A percentile compares a stretch with the other conserved stretches of the same genome.
Conservation (phyloP, 164 flowering plant genomes). For the Sedum album region DNA sequence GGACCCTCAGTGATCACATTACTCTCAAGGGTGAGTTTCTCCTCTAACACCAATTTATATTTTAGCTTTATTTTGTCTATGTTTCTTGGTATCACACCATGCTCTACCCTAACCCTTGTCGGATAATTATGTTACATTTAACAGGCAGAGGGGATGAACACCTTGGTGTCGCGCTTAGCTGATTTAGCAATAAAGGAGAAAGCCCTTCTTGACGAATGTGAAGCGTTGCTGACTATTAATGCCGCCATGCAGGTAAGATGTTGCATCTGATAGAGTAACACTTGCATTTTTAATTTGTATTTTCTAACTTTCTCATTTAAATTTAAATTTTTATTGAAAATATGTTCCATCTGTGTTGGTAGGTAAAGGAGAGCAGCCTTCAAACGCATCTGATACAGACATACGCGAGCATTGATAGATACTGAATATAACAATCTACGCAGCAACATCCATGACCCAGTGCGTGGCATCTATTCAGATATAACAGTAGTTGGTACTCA, state of each 20-base stretch:
- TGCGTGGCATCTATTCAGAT: background rate
- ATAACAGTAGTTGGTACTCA: background rate
- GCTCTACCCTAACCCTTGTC: background rate
- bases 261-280: background rate
- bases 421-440: conserved; percentile 13
- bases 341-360: conserved; percentile 11
- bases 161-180: background rate
- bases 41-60: background rate
- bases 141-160: background rate
- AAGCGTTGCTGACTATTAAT: background rate
- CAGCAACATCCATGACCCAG: conserved; percentile 19
- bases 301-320: background rate
- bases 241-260: background rate
- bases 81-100: background rate
- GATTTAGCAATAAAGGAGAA: background rate
- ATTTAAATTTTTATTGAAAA: background rate
- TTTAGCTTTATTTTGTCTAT: background rate
- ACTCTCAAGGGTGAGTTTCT: conserved; percentile 43
- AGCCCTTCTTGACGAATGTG: background rate
- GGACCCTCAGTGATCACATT: conserved; percentile 57
- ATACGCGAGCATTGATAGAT: conserved; percentile 23
- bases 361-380: conserved; percentile 70
- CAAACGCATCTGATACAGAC: conserved; percentile 63
- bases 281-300: background rate
- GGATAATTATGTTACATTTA: background rate